These are phyloP conservation scores for Aspergillus coremiiformis DNA, from an alignment of 495 filamentous ascomycete species.

Conservation along the genomic window DNA sequence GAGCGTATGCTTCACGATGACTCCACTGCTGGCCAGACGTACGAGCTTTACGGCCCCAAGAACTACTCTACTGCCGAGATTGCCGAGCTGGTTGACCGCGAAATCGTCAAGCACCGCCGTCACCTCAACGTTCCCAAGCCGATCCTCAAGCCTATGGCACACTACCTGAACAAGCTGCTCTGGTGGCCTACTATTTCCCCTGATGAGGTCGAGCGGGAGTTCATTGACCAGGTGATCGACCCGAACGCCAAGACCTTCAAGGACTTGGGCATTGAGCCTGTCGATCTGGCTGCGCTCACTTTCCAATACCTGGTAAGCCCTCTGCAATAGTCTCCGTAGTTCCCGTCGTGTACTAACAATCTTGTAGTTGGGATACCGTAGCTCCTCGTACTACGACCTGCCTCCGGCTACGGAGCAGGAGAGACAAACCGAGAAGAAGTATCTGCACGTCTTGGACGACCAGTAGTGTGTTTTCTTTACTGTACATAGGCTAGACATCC, in stretches of 20 bases:
- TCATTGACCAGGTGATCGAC: slow-evolving; percentile 91
- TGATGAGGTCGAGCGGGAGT: slow-evolving; percentile 91
- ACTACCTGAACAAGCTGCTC: slow-evolving; percentile 64
- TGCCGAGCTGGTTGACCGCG: slow-evolving; percentile 75
- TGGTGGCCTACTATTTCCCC: slow-evolving; percentile 83
- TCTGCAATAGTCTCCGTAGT: not conserved
- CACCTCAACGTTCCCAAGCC: slow-evolving; percentile 89
- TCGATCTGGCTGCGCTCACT: slow-evolving; percentile 70
- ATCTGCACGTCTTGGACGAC: slow-evolving; percentile 86
- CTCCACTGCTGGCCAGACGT: slow-evolving; percentile 81
- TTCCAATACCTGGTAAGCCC: slow-evolving; percentile 84
- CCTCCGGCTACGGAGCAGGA: slow-evolving; percentile 92
- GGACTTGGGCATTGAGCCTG: slow-evolving; percentile 82
- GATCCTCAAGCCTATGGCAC: slow-evolving; percentile 62
- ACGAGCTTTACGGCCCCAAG: slow-evolving; percentile 88
- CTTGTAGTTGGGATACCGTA: slow-evolving; percentile 72
- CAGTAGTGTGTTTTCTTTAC: slow-evolving; percentile 51
- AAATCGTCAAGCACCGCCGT: slow-evolving; percentile 81
- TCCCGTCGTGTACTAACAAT: slow-evolving; percentile 21
- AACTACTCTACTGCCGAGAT: slow-evolving; percentile 88
- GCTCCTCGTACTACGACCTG: slow-evolving; percentile 76
- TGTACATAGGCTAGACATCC: slow-evolving; percentile 41
- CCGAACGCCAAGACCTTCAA: slow-evolving; percentile 87
- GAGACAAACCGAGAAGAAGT: slow-evolving; percentile 91
- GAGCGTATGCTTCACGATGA: slow-evolving; percentile 87